A percentile compares a stretch with the other conserved stretches of the same genome.
phyloP scores from a whole-genome alignment of 306 rosid species.

The Corylus americana region DNA sequence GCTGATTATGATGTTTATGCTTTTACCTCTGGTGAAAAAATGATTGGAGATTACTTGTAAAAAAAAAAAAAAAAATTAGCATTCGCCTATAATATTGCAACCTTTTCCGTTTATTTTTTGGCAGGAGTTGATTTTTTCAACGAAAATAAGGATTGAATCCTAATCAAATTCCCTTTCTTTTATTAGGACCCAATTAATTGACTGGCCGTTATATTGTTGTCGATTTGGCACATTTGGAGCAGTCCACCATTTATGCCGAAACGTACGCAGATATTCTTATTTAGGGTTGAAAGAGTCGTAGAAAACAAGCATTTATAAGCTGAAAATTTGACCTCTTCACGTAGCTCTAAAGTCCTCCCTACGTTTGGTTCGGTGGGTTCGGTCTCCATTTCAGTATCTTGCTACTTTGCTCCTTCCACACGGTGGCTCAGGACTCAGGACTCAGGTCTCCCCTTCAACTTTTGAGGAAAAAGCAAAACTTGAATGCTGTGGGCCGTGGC shows the following conservation, averaged over 20 bases:
- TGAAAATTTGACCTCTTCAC: not conserved
- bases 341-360: not conserved
- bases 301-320: not conserved
- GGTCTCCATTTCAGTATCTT: not conserved
- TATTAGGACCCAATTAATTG: too few species aligned
- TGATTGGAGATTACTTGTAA: too few species aligned
- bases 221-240: not conserved
- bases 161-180: not conserved
- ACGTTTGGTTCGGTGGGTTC: not conserved
- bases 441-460: too few species aligned
- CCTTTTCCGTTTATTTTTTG: too few species aligned
- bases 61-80: too few species aligned
- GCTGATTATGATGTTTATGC: too few species aligned
- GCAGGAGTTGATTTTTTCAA: too few species aligned
- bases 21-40: too few species aligned
- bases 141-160: not conserved
- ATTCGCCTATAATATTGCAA: too few species aligned
- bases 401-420: not conserved
- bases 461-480: too few species aligned
- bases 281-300: not conserved
- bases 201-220: too few species aligned
- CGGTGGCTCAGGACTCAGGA: not conserved
- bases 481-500: not conserved
- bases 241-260: not conserved
- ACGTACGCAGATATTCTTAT: not conserved